These are phyloP conservation scores for Tuber umbilicatum DNA, from an alignment of 495 filamentous ascomycete species.

Conservation along the genomic window DNA sequence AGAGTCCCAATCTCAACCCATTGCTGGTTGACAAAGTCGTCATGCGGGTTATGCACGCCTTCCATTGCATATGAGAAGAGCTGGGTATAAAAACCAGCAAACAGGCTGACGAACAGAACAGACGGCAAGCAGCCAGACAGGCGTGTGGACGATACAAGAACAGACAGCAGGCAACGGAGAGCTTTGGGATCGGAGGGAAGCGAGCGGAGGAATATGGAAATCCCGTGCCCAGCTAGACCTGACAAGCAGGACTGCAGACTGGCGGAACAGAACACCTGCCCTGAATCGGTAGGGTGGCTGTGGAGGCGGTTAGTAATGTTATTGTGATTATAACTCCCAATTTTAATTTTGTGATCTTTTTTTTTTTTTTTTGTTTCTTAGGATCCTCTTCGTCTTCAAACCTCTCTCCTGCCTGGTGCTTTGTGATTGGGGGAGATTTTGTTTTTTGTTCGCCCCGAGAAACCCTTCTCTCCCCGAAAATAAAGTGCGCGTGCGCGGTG, in stretches of 20 bases:
- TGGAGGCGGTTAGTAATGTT: constrained; percentile 36
- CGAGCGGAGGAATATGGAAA: constrained; percentile 34
- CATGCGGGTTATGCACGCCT: constrained; percentile 43
- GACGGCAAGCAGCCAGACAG: constrained; percentile 28
- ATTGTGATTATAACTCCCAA: constrained; percentile 1
- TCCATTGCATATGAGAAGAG: constrained; percentile 43
- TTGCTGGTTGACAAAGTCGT: constrained; percentile 50
- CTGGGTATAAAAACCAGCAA: constrained; percentile 35
- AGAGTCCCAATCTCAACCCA: constrained; percentile 52
- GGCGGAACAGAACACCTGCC: constrained; percentile 22
- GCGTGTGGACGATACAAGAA: constrained; percentile 9
- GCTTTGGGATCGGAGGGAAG: constrained; percentile 36
- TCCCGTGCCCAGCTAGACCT: constrained; percentile 37
- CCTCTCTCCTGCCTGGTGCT: constrained; percentile 21
- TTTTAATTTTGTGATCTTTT: background rate
- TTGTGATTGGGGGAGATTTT: constrained; percentile 11
- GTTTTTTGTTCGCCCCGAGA: constrained; percentile 20
- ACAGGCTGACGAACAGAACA: constrained; percentile 24
- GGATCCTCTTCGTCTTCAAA: constrained; percentile 24
- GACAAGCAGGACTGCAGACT: background rate
- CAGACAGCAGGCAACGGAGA: constrained; percentile 18
- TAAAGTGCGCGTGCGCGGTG: constrained; percentile 22
- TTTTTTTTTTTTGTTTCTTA: constrained; percentile 24
- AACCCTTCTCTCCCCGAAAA: constrained; percentile 21
- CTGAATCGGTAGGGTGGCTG: constrained; percentile 27